phyloP scores from a whole-genome alignment of 2,329 filamentous ascomycete genomes.

The Xylariaceae sp. region DNA sequence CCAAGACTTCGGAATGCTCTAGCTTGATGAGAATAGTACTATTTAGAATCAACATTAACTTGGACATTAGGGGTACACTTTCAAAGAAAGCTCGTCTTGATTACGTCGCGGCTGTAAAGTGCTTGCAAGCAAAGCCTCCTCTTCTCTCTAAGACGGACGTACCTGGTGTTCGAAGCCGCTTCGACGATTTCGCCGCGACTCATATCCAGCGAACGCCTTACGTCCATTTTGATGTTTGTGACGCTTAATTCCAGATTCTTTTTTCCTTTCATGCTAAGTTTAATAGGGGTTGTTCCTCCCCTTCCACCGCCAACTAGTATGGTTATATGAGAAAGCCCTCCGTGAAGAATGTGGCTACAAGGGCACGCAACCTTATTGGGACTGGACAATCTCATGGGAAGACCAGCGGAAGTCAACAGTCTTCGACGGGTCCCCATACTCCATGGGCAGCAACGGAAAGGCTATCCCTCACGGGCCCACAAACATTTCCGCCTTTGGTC shows the following conservation, averaged over 20 bases:
- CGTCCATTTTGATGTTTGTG: no score
- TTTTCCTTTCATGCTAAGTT: no score
- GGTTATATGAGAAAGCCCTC: conserved; percentile 34
- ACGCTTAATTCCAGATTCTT: no score
- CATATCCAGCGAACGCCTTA: conserved; percentile 33
- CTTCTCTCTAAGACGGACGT: conserved; percentile 14
- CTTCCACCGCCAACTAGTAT: conserved; percentile 35
- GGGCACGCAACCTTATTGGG: conserved; percentile 28
- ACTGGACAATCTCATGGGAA: background rate
- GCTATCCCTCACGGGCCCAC: background rate
- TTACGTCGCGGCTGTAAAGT: conserved; percentile 34
- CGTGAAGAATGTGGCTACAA: conserved; percentile 36
- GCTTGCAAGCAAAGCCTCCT: conserved; percentile 31
- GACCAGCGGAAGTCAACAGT: background rate
- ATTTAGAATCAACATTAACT: no score
- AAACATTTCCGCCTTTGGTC: no score
- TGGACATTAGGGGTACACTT: background rate
- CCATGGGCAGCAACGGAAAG: background rate
- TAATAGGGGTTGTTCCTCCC: conserved; percentile 35
- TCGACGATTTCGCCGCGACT: conserved; percentile 40
- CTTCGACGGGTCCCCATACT: background rate
- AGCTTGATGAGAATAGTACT: no score
- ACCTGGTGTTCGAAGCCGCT: conserved; percentile 19
- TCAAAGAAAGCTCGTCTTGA: conserved; percentile 20
- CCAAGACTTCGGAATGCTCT: no score